These are phyloP conservation scores for Rhizopogon vinicolor DNA, from an alignment of 768 basidiomycete genomes.

Conservation along the genomic window DNA sequence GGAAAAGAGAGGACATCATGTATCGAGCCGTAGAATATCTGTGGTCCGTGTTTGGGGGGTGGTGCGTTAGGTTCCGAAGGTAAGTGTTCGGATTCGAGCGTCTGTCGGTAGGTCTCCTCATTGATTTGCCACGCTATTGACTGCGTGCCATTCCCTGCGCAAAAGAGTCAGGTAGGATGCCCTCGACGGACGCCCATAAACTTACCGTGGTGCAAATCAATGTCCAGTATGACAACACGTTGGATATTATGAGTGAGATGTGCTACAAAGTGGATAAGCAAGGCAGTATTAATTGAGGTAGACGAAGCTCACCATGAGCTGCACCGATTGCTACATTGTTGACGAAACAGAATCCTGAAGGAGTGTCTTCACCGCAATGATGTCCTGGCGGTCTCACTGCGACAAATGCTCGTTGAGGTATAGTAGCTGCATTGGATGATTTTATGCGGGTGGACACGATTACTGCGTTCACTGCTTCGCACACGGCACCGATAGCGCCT, in stretches of 20 bases:
- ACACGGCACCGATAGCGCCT: slow-evolving; percentile 78
- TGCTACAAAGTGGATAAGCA: slow-evolving; percentile 40
- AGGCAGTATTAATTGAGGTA: neutral
- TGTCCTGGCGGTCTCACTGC: slow-evolving; percentile 89
- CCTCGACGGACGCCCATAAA: neutral
- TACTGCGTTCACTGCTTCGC: slow-evolving; percentile 81
- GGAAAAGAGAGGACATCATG: slow-evolving; percentile 93
- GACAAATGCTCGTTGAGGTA: slow-evolving; percentile 62
- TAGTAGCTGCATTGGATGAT: slow-evolving; percentile 1
- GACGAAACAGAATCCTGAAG: slow-evolving; percentile 92
- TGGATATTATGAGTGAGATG: slow-evolving; percentile 76
- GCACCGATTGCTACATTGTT: slow-evolving; percentile 92
- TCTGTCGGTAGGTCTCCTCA: slow-evolving; percentile 73
- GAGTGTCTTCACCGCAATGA: slow-evolving; percentile 88
- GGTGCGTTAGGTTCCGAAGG: slow-evolving; percentile 29
- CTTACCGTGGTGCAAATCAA: slow-evolving; percentile 41
- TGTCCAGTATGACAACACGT: slow-evolving; percentile 83
- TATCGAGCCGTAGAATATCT: slow-evolving; percentile 86
- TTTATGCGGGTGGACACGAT: slow-evolving; percentile 22
- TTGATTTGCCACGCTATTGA: slow-evolving; percentile 90
- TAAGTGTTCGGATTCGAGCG: slow-evolving; percentile 44
- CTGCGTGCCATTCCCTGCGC: slow-evolving; percentile 88
- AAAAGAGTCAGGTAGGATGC: neutral
- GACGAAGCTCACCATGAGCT: slow-evolving; percentile 65
- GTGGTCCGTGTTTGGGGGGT: slow-evolving; percentile 39